Conservation (phyloP, 2,329 filamentous ascomycete species). For the Mycosphaerella arachidis region DNA sequence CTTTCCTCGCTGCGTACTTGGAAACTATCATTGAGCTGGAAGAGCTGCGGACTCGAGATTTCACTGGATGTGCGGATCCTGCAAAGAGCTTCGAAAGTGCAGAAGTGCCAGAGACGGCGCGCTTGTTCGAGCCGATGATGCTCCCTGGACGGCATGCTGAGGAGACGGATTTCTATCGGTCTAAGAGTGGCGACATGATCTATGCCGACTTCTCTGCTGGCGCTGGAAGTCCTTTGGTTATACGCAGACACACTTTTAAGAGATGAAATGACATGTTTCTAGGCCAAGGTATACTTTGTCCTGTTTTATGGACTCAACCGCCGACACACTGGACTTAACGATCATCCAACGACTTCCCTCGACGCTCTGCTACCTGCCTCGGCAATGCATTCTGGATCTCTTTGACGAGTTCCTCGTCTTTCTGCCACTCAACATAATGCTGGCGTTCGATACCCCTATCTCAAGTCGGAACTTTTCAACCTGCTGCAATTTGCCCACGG, state of each 20-base stretch:
- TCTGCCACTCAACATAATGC: too few species aligned
- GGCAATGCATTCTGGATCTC: not conserved
- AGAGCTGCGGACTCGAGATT: not conserved
- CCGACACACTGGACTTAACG: too few species aligned
- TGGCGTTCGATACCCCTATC: not conserved
- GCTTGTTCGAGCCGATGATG: conserved; percentile 7
- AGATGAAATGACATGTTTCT: not conserved
- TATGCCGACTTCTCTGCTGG: not conserved
- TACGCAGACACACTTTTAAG: not conserved
- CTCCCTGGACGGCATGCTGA: conserved; percentile 3
- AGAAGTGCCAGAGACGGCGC: conserved; percentile 1
- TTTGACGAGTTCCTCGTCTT: not conserved
- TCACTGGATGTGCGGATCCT: not conserved
- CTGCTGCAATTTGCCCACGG: not conserved
- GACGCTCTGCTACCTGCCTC: not conserved
- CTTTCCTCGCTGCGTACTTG: conserved; percentile 5
- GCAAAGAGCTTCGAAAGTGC: not conserved
- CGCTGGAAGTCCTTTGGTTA: not conserved
- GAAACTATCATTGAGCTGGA: not conserved
- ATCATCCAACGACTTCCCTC: not conserved
- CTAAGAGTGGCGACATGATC: not conserved
- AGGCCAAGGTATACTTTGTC: not conserved
- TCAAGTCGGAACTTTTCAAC: not conserved
- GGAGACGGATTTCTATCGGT: not conserved
- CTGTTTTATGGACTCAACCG: not conserved